Evolutionary conservation across 1,139 yeast species (phyloP).

Genomic region (Geotrichum restrictum): DNA sequence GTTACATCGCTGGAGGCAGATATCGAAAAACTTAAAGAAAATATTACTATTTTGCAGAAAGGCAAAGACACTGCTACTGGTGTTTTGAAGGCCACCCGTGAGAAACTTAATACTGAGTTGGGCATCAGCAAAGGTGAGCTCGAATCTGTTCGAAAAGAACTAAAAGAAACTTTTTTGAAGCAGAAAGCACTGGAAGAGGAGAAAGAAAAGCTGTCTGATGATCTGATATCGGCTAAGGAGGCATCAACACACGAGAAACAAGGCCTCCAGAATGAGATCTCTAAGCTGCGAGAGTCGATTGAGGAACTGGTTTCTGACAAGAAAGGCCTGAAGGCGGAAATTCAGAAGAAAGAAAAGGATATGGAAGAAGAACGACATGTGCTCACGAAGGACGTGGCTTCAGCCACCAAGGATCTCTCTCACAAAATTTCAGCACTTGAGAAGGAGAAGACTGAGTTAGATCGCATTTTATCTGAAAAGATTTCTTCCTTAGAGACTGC

Average conservation of each 20-base stretch:
- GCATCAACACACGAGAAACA: constrained; percentile 8
- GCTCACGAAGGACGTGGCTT: constrained; percentile 23
- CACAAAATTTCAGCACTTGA: constrained; percentile 20
- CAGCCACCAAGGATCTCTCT: constrained; percentile 24
- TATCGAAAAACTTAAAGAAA: constrained; percentile 9
- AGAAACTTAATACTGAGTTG: constrained; percentile 19
- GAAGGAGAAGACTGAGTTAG: constrained; percentile 18
- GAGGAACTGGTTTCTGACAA: constrained; percentile 17
- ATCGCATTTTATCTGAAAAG: constrained; percentile 6
- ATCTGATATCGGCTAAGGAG: constrained; percentile 14
- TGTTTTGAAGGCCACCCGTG: constrained; percentile 3
- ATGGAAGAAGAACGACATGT: constrained; percentile 22
- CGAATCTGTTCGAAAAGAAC: constrained; percentile 18
- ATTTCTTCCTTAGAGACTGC: constrained; percentile 3
- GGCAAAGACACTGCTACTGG: constrained; percentile 1
- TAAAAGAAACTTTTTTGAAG: neutral
- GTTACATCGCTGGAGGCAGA: constrained; percentile 12
- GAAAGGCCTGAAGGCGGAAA: constrained; percentile 8
- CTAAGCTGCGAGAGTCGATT: constrained; percentile 11
- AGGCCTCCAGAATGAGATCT: constrained; percentile 11
- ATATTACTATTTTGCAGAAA: constrained; percentile 12
- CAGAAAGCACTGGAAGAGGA: constrained; percentile 6
- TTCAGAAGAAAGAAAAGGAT: constrained; percentile 17
- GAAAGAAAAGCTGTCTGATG: constrained; percentile 14
- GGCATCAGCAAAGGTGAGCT: constrained; percentile 14